A percentile compares a stretch with the other conserved stretches of the same genome.
Conservation (phyloP, 495 filamentous ascomycete species). For the Letharia lupina region DNA sequence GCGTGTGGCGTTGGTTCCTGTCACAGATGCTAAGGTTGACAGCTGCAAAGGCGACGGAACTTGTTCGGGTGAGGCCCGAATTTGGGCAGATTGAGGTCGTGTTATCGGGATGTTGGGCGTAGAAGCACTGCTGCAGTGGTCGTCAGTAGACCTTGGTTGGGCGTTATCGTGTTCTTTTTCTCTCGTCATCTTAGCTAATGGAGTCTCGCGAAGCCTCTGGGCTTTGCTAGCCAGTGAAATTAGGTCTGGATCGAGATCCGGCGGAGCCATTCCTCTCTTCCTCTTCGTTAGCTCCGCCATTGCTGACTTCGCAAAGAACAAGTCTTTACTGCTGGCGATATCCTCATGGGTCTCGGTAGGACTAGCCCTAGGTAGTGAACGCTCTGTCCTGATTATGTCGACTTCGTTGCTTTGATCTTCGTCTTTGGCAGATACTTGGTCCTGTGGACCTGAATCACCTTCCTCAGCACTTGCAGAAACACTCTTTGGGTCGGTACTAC, state of each 20-base stretch:
- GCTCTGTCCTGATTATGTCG: neutral
- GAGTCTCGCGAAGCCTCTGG: neutral
- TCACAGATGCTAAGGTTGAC: slow-evolving; percentile 17
- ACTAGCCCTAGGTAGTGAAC: neutral
- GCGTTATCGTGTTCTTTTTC: neutral
- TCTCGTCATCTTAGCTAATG: neutral
- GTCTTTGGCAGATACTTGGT: neutral
- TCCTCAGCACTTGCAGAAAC: neutral
- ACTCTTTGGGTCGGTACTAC: neutral
- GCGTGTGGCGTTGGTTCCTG: slow-evolving; percentile 17
- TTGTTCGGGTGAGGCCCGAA: neutral
- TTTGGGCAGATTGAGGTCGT: neutral
- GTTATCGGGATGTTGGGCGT: neutral
- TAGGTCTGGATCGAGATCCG: neutral
- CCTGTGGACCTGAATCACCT: neutral
- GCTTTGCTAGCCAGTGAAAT: neutral
- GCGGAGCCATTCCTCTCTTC: neutral
- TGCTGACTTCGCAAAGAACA: neutral
- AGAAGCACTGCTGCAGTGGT: neutral
- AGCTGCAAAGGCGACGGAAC: slow-evolving; percentile 12
- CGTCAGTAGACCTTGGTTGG: neutral
- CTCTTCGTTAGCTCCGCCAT: neutral
- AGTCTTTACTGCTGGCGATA: neutral
- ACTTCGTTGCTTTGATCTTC: neutral
- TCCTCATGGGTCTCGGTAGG: neutral